Evolutionary conservation across 768 basidiomycete genomes (phyloP), one percentile per base, ranked within the genome.

Genomic region (Nidularia pulvinata): DNA sequence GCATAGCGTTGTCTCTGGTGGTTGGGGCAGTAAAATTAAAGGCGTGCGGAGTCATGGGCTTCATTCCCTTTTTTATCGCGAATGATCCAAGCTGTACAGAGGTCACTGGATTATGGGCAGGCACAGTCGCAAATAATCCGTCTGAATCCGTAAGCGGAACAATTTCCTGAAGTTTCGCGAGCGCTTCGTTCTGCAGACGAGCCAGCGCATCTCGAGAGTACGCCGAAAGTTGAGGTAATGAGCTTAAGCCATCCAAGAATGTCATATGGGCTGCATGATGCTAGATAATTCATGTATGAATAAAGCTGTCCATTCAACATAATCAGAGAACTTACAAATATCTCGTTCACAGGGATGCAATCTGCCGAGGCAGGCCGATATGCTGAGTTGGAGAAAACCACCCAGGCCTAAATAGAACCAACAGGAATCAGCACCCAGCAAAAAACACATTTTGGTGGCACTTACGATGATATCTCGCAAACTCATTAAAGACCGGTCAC

Each of bases 211-310:
- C 76, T 13, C 64, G 65, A 1, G 92, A 84, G 61, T 88, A 86
- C 7, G 85, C 72, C 14, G 87, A 70, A 36, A 88, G 69, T 64
- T 90, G 89, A 47, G 91, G 87, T 14, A 93, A 74, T 3, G 92
- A 87, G 35, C 83, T 86, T 2, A 98, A 72, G 36, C 95, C 95
- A 65, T 99, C 97, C 16, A 98, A 73, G 62, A 93, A 84, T 1
- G 91, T 89, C 92, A 99, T 91, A 58, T 89, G 85, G 1, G 95
- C 95, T 4, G 91, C 95, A 63, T 99, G 93, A 63, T 91, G 88
- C 95, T 97, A 58, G 14, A 33, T 47, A 37, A 2, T 36, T 19
- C 19, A 19, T 1, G 1, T 19, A 19, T 19, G 19, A 19, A 19
- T 19, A 19, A 19, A 19, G 19, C 19, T 19, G 19, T 19, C 19